Evolutionary conservation across 1,139 yeast genomes (phyloP), one percentile per base, ranked within the genome.

Genomic region (Debaryomyces fabryi): DNA sequence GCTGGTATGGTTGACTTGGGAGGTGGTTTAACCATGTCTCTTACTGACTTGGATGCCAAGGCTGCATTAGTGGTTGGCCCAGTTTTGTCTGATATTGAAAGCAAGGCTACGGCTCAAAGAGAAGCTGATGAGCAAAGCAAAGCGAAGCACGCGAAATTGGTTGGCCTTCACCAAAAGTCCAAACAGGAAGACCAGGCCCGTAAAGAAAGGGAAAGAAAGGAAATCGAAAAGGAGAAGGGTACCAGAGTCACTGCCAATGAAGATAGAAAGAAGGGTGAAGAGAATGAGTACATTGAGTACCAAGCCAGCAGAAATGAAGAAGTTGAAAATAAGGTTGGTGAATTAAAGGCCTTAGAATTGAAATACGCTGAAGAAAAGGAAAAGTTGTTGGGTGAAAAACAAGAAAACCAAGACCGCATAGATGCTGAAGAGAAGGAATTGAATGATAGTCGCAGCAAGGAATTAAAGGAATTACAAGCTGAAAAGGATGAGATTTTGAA

Each of bases 21-120:
- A 52, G 97, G 96, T 56, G 98, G 98, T 3, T 77, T 89, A 56
- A 82, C 81, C 60, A 83, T 92, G 78, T 76, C 88, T 44, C 88
- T 81, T 54, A 78, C 76, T 23, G 97, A 92, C 63, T 82, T 93
- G 53, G 87, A 88, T 53, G 80, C 79, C 47, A 82, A 93, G 74
- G 98, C 98, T n/a, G 72, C 84, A 49, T 79, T 85, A 47, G 78
- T 88, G 62, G 96, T 93, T 50, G 78, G 80, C 52, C 99, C 99
- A 9, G 93, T 92, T n/a, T 73, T 93, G 62, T 76, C 74, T 43
- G 95, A 90, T 66, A 84, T 93, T 59, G 75, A 79, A 58, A 72
- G 76, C 46, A 86, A 88, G 65, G 96, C 96, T 15, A 77, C 72
- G 27, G 76, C 81, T 36, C 95, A 89, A 68, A 82, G 96, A 58